Evolutionary conservation across 208 protist species (phyloP), one percentile per base, ranked within the genome.

Genomic region (Herpetomonas samuelpessoai): DNA sequence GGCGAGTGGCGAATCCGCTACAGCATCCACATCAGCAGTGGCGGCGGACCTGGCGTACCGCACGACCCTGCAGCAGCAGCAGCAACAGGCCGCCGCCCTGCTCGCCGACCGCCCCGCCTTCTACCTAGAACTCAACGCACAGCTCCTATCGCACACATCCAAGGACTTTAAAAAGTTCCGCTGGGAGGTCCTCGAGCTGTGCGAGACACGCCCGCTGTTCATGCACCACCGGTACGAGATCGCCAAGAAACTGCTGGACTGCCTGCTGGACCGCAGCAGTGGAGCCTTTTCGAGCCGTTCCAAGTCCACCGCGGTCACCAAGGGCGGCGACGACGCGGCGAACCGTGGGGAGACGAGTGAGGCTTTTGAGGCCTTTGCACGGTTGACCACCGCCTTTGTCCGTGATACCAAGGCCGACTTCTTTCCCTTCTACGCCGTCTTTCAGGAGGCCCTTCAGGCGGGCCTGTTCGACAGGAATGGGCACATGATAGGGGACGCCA

Each of bases 141-240:
- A 88, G 55, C 67, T 93, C 47, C 74, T 95, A 0, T 86, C 75
- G 9, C 74, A 91, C 72, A 86, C 66, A 25, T 84, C 86, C 0
- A 84, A 84, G 56, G 91, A 97, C 53, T 97, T 93, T 63, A 90
- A 85, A 53, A 71, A 72, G 47, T 93, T 97, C 47, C 79, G 88
- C 24, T 88, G 74, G 62, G 85, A 95, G 52, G 79, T 93, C 16
- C 58, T 84, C 21, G 76, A 83, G 50, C 26, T 88, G 28, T 92
- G 84, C 50, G 78, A 87, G 35, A 91, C 86, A 2, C 61, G 68
- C 0, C 61, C 82, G 0, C 74, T 97, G 9, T 83, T 97, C 51
- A 47, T 79, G 44, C 72, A 89, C 25, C 71, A 95, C 61, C 82
- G 91, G 35, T 68, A 73, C 12, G 74, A 73, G 26, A 88, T 97